Percentiles rank a stretch among this genome's conserved stretches.
Conservation (phyloP, 2,329 filamentous ascomycete genomes). For the Pseudocercospora macadamiae region DNA sequence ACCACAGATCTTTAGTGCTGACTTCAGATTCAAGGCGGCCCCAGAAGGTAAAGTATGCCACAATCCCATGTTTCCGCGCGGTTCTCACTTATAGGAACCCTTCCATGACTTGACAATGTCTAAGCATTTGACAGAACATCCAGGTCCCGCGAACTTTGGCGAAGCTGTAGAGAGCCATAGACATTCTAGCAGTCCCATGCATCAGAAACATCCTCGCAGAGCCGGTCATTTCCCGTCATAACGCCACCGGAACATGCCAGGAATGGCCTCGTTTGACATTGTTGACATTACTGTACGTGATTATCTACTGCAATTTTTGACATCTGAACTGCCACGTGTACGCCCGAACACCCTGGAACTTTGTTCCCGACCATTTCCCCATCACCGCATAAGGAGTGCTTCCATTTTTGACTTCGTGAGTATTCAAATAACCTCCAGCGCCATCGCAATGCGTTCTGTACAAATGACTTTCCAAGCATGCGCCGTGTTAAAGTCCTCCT, state of each 20-base stretch:
- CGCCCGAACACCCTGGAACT: conserved; percentile 9
- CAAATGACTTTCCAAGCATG: conserved; percentile 9
- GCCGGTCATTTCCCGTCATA: no score
- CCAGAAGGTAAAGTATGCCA: no score
- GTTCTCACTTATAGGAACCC: no score
- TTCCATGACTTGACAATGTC: no score
- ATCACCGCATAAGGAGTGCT: conserved; percentile 23
- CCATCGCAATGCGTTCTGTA: conserved; percentile 25
- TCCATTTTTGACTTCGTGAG: conserved; percentile 13
- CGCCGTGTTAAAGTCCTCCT: background rate
- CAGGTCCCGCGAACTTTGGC: no score
- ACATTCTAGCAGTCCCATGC: no score
- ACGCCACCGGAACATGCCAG: background rate
- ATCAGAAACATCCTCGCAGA: no score
- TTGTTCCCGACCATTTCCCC: background rate
- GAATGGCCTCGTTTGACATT: background rate
- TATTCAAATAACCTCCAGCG: conserved; percentile 17
- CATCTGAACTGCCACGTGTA: background rate
- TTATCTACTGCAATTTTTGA: conserved; percentile 16
- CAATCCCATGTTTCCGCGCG: no score
- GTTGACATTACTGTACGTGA: conserved; percentile 22
- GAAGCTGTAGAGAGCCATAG: no score
- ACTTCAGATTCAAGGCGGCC: no score
- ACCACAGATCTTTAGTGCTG: no score
- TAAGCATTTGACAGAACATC: no score